Base-by-base conservation (phyloP, 208 protist genomes). In the Endotrypanum monterogeii region DNA sequence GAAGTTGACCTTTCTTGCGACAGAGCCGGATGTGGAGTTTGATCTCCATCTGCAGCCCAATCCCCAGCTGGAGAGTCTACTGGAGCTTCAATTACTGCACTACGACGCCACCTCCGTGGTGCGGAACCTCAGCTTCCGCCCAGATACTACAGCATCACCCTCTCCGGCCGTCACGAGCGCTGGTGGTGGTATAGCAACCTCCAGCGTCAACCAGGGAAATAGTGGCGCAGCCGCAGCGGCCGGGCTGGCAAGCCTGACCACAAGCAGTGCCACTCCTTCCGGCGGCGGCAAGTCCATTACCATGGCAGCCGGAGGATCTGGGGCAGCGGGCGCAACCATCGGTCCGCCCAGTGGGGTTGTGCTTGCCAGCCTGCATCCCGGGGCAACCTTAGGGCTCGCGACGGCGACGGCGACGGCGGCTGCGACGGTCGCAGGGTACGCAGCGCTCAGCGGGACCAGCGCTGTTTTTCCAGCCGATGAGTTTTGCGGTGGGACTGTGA, bases 1-100 rank as follows among this genome's bases (percentile, higher is more conserved):
- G 57, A 92, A 91, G 78, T 73, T 93, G 67, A 73, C 69, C 60
- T 77, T 96, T 37, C 80, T 79, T 1, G 85, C 84, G 14, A 91
- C 85, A 9, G 92, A 94, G 79, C 80, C 82, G 58, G 89, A 83
- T 41, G 80, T 92, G 5, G 82, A 85, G 71, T 74, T 93, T 54
- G 79, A 78, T 25, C 35, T 93, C 55, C 66, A 62, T 32, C 71
- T 92, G 14, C 79, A 85, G 54, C 73, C 82, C 44, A 94, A 90
- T 65, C 82, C 85, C 23, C 80, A 92, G 79, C 78, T 94, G 28
- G 83, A 90, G 35, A 87, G 88, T 18, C 52, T 93, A n/a, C 77
- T 96, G 56, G 81, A 93, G 72, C 78, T 96, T 20, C 89, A 91
- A 62, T 65, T 90, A 30, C 80, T 94, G 30, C 85, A 91, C 67